Evolutionary conservation across 176 grass and related monocot species (phyloP).

Genomic region (Luzula sylvatica): DNA sequence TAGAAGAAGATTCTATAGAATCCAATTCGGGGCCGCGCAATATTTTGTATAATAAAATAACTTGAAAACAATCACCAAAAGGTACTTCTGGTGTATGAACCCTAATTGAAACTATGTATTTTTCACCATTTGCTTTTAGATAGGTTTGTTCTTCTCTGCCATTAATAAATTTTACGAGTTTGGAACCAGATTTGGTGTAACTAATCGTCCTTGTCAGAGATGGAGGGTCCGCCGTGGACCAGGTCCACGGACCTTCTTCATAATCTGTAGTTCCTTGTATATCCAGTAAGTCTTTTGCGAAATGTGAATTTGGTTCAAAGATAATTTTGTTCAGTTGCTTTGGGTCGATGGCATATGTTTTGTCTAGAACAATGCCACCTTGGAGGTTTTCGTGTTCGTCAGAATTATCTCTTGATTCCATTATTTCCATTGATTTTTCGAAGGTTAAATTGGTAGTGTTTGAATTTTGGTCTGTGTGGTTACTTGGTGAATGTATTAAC

Average conservation of each 20-base stretch:
- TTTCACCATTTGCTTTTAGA: conserved; percentile 58
- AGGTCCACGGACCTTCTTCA: conserved; percentile 52
- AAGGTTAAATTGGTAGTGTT: conserved; percentile 35
- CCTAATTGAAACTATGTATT: conserved; percentile 38
- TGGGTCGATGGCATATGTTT: conserved; percentile 42
- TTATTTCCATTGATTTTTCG: conserved; percentile 49
- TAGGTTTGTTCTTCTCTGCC: conserved; percentile 70
- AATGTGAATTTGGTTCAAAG: conserved; percentile 52
- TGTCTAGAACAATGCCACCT: conserved; percentile 41
- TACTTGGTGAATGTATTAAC: neutral
- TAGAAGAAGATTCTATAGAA: conserved; percentile 40
- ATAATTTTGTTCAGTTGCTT: conserved; percentile 68
- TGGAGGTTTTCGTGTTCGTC: conserved; percentile 47
- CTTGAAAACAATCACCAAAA: conserved; percentile 79
- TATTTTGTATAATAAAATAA: conserved; percentile 72
- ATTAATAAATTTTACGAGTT: conserved; percentile 66
- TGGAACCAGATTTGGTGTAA: conserved; percentile 54
- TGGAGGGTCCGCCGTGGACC: conserved; percentile 36
- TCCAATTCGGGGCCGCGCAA: conserved; percentile 28
- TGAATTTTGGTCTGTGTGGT: conserved; percentile 8
- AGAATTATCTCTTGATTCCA: conserved; percentile 36
- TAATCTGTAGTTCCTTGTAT: conserved; percentile 41
- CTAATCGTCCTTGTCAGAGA: conserved; percentile 44
- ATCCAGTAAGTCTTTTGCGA: conserved; percentile 40
- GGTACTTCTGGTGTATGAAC: conserved; percentile 68